Evolutionary conservation across 2,329 filamentous ascomycete genomes (phyloP), one percentile per base, ranked within the genome.

Genomic region (Alternaria sp.): DNA sequence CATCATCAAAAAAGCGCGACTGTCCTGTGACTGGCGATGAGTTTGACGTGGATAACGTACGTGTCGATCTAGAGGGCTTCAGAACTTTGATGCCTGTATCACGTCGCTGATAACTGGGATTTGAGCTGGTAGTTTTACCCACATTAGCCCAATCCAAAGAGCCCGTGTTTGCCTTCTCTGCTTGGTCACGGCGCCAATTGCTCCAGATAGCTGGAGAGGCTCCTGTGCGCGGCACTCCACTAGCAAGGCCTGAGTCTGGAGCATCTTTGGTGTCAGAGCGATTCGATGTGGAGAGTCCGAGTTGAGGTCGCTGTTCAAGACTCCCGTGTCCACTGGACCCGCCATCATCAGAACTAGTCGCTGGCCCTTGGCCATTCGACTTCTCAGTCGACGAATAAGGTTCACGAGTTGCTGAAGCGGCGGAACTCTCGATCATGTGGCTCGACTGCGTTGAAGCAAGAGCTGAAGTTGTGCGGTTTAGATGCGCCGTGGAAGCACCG

Each of bases 71-170:
- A 57, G 85, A 86, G 1, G 94, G 89, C 73, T 93, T 93, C 54
- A 98, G 83, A 2, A 97, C 90, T 82, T 97, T 98, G 91, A 98
- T 98, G 52, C 89, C 89, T 51, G 91, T 87, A 83, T 74, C 88
- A 80, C 66, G 89, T 83, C 69, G 90, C 74, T 92, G 90, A 74
- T 93, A 92, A 27, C 89, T 63, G n/a, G 67, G 57, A 25, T 89
- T 89, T 25, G 79, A 77, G 69, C 88, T 89, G 14, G 81, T 72
- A 66, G 87, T 78, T 55, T 84, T 84, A 65, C 80, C 83, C 63
- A 87, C 86, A 58, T 83, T 85, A n/a, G 82, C 80, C 70, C 82
- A 84, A 43, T 90, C 89, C 51, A 81, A 73, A 22, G 80, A 76
- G 55, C 62, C 67, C 50, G 67, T 44, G 68, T 66, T 75, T 44